Conservation (phyloP, 176 grass and related monocot genomes). For the Ensete ventricosum region DNA sequence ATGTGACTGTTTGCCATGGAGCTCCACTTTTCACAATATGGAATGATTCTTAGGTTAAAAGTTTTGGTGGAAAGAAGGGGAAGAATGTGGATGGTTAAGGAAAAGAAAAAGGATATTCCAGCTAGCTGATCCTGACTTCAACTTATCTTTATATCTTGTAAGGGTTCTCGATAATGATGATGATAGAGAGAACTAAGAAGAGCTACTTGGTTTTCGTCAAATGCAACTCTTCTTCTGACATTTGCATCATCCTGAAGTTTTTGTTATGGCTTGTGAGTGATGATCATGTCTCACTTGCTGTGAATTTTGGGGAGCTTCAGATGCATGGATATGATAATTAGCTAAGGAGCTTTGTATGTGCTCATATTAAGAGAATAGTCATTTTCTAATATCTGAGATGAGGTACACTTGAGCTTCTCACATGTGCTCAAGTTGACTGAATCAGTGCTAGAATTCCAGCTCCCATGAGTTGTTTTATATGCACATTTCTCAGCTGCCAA, state of each 20-base stretch:
- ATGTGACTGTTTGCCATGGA: slow-evolving; percentile 48
- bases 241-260: not conserved
- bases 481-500: no score
- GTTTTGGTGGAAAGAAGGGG: not conserved
- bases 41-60: slow-evolving; percentile 37
- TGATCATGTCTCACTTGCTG: not conserved
- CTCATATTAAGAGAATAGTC: no score
- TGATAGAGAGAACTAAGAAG: not conserved
- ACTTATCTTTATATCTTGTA: no score
- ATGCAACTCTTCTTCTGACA: not conserved
- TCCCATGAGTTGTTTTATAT: no score
- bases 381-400: no score
- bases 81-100: not conserved
- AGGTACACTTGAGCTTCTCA: no score
- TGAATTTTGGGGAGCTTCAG: slow-evolving; percentile 6
- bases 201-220: no score
- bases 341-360: no score
- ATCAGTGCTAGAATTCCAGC: no score
- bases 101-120: not conserved
- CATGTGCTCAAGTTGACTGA: no score
- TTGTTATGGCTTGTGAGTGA: slow-evolving; percentile 5
- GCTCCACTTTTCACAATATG: slow-evolving; percentile 37
- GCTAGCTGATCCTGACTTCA: slow-evolving; percentile 10
- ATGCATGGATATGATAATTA: no score
- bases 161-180: not conserved